phyloP scores from a whole-genome alignment of 805 yeast genomes.

The Komagataella pastoris region DNA sequence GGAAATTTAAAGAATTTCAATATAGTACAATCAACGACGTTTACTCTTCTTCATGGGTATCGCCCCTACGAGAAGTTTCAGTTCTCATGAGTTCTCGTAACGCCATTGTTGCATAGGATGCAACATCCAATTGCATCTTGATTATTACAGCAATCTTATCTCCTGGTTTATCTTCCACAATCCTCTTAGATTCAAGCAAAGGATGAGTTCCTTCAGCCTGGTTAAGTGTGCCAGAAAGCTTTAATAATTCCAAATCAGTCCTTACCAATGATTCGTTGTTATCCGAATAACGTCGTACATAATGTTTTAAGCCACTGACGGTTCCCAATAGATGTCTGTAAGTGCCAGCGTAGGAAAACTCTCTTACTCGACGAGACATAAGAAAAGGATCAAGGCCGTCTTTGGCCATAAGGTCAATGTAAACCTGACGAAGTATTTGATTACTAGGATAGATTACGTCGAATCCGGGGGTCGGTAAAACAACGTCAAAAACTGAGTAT shows the following conservation, averaged over 20 bases:
- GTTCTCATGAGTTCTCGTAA: slow-evolving; percentile 78
- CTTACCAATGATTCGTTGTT: slow-evolving; percentile 60
- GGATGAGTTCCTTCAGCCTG: slow-evolving; percentile 4
- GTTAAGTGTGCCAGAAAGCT: slow-evolving; percentile 7
- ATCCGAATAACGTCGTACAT: slow-evolving; percentile 44
- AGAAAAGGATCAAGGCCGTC: slow-evolving; percentile 77
- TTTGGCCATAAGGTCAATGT: slow-evolving; percentile 57
- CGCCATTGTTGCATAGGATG: slow-evolving; percentile 97
- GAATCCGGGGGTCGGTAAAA: slow-evolving; percentile 94
- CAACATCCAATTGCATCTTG: slow-evolving; percentile 65
- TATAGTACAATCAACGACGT: not conserved
- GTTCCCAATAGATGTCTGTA: slow-evolving; percentile 64
- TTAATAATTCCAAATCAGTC: slow-evolving; percentile 56
- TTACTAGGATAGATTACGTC: slow-evolving; percentile 81
- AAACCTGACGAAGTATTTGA: slow-evolving; percentile 40
- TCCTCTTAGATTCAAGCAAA: slow-evolving; percentile 7
- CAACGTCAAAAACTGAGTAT: slow-evolving; percentile 68
- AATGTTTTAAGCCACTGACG: slow-evolving; percentile 52
- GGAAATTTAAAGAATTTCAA: not conserved
- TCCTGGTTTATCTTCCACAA: slow-evolving; percentile 23
- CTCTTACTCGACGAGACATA: slow-evolving; percentile 77
- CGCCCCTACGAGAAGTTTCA: slow-evolving; percentile 29
- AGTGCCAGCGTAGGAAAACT: slow-evolving; percentile 85
- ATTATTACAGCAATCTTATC: slow-evolving; percentile 57
- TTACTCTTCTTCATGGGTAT: not conserved